phyloP scores from a whole-genome alignment of 176 grass and related monocot species.

The sorghum (Sorghum bicolor) region DNA sequence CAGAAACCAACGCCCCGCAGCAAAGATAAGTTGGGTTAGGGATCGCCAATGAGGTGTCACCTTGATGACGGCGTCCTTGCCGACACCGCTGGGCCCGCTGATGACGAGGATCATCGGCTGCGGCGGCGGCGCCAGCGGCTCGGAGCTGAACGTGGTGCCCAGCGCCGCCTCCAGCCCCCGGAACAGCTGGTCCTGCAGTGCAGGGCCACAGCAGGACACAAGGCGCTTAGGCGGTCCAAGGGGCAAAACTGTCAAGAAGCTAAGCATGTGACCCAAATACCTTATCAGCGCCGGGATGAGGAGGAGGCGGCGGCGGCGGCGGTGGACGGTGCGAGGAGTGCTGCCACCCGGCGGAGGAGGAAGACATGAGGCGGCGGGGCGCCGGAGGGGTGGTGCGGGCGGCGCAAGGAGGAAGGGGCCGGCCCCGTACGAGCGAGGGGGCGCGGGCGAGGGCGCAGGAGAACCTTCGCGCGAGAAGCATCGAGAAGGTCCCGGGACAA shows the following conservation, averaged over 20 bases:
- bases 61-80: constrained; percentile 97
- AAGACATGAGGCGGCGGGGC: constrained; percentile 37
- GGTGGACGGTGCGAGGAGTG: constrained; percentile 39
- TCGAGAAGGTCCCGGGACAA: constrained; percentile 29
- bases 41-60: constrained; percentile 25
- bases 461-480: constrained; percentile 64
- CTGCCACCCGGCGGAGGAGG: constrained; percentile 34
- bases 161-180: constrained; percentile 65
- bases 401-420: constrained; percentile 13
- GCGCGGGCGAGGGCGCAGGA: constrained; percentile 44
- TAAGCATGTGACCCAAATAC: constrained; percentile 2
- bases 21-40: not conserved
- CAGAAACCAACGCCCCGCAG: not conserved
- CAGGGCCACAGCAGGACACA: not conserved
- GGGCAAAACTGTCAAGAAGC: not conserved
- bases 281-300: constrained; percentile 40
- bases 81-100: constrained; percentile 89
- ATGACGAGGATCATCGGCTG: constrained; percentile 87
- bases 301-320: constrained; percentile 36
- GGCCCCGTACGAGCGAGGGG: constrained; percentile 27
- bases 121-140: constrained; percentile 59
- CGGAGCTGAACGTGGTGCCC: constrained; percentile 81
- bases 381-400: constrained; percentile 3
- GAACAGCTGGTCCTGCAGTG: constrained; percentile 61
- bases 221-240: not conserved